Conservation (phyloP, 2,329 filamentous ascomycete genomes). For the Colletotrichum somersetense region DNA sequence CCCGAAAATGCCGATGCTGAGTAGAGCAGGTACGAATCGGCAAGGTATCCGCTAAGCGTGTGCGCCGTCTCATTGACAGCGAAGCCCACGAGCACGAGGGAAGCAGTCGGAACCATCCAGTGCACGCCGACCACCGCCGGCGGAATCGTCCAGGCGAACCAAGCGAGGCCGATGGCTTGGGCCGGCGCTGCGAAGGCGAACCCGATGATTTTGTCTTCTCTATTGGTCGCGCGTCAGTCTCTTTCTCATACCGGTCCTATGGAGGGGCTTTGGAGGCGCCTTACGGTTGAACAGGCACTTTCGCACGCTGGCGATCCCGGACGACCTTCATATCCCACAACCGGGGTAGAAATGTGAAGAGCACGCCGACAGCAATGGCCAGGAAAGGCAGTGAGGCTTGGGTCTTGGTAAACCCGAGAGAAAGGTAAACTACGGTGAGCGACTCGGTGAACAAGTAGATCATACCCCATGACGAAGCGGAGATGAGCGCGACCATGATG, state of each 20-base stretch:
- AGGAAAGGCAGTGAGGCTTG: conserved; percentile 56
- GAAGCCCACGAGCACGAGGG: conserved; percentile 60
- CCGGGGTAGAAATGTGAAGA: conserved; percentile 57
- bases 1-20: conserved; percentile 46
- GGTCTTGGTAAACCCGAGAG: conserved; percentile 50
- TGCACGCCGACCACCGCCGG: conserved; percentile 49
- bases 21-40: conserved; percentile 46
- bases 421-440: conserved; percentile 54
- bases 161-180: conserved; percentile 58
- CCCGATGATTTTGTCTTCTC: conserved; percentile 47
- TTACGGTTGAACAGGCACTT: conserved; percentile 44
- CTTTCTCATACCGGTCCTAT: not conserved
- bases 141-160: conserved; percentile 62
- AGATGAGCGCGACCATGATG: conserved; percentile 57
- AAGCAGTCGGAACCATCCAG: conserved; percentile 56
- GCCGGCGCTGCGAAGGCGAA: conserved; percentile 59
- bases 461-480: conserved; percentile 57
- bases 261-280: not conserved
- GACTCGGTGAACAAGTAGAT: conserved; percentile 63
- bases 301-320: conserved; percentile 39
- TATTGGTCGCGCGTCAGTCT: conserved; percentile 7
- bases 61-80: conserved; percentile 56
- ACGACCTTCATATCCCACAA: conserved; percentile 53
- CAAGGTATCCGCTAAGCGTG: conserved; percentile 46
- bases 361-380: conserved; percentile 54